Evolutionary conservation across 176 grass and related monocot species (phyloP).

Genomic region (Aegilops longissima): DNA sequence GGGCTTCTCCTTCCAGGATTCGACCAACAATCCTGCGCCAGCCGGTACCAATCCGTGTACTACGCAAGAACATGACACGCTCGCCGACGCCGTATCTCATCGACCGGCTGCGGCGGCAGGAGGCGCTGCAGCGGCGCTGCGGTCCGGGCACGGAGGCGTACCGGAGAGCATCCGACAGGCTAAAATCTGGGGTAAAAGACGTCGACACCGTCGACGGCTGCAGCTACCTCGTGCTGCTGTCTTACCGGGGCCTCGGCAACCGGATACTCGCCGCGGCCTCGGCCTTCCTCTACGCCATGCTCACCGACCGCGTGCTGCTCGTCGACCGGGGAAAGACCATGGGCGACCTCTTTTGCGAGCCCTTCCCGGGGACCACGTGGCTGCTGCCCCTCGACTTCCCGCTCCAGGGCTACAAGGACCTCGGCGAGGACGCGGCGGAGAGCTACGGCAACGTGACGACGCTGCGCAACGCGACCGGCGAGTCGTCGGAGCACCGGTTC

Average conservation of each 20-base stretch:
- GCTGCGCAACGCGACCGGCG: background rate
- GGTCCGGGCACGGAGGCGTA: conserved; percentile 39
- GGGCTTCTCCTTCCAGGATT: conserved; percentile 62
- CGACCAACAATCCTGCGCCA: conserved; percentile 38
- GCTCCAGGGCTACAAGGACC: background rate
- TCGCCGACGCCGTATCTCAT: conserved; percentile 43
- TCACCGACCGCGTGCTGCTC: conserved; percentile 60
- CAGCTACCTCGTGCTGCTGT: conserved; percentile 49
- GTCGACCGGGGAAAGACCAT: conserved; percentile 32
- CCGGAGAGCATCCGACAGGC: conserved; percentile 30
- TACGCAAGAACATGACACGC: conserved; percentile 50
- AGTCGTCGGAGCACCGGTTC: conserved; percentile 3
- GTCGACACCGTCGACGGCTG: conserved; percentile 27
- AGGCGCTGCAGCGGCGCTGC: conserved; percentile 64
- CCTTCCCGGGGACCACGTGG: conserved; percentile 53
- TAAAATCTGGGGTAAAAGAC: conserved; percentile 26
- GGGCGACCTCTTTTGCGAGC: conserved; percentile 56
- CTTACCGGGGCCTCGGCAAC: conserved; percentile 57
- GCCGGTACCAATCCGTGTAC: conserved; percentile 46
- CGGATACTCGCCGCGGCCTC: conserved; percentile 43
- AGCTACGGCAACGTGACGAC: background rate
- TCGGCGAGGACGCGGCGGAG: background rate
- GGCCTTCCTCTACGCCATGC: conserved; percentile 65
- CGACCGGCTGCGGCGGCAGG: conserved; percentile 54
- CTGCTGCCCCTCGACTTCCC: conserved; percentile 50